These are phyloP conservation scores for Pichia exigua DNA, from an alignment of 805 yeast species.

Conservation along the genomic window DNA sequence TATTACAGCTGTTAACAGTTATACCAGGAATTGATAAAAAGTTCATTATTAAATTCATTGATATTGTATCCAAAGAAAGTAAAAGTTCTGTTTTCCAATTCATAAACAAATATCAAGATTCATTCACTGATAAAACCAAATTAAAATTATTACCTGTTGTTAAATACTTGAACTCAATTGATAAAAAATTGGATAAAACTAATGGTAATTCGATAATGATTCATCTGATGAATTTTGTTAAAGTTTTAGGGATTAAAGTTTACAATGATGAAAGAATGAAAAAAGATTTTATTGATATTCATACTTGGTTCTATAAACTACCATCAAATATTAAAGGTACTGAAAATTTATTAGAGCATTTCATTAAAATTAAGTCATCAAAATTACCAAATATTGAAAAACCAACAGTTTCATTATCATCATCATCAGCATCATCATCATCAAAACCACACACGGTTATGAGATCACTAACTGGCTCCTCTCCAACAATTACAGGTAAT, in stretches of 20 bases:
- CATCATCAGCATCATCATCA: too few relatives aligned
- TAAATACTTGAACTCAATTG: neutral
- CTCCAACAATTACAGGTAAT: neutral
- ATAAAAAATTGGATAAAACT: neutral
- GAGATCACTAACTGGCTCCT: neutral
- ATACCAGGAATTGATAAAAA: slow-evolving; percentile 5
- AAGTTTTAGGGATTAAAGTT: neutral
- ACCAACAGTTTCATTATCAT: neutral
- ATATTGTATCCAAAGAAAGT: neutral
- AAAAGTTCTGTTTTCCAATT: neutral
- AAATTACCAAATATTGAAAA: neutral
- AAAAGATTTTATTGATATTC: neutral
- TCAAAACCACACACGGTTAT: neutral
- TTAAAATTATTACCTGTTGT: slow-evolving; percentile 1
- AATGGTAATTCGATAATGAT: slow-evolving; percentile 6
- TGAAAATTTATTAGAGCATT: slow-evolving; percentile 4
- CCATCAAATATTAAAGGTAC: neutral
- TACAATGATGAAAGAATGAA: neutral
- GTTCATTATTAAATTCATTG: neutral
- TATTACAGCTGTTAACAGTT: slow-evolving; percentile 1
- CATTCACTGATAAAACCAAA: slow-evolving; percentile 2
- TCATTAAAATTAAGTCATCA: neutral
- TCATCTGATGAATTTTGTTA: slow-evolving; percentile 3
- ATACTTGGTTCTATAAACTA: slow-evolving; percentile 2
- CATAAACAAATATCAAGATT: slow-evolving; percentile 4